These are phyloP conservation scores for Penicillium frequentans DNA, from an alignment of 2,329 filamentous ascomycete genomes.

Conservation along the genomic window DNA sequence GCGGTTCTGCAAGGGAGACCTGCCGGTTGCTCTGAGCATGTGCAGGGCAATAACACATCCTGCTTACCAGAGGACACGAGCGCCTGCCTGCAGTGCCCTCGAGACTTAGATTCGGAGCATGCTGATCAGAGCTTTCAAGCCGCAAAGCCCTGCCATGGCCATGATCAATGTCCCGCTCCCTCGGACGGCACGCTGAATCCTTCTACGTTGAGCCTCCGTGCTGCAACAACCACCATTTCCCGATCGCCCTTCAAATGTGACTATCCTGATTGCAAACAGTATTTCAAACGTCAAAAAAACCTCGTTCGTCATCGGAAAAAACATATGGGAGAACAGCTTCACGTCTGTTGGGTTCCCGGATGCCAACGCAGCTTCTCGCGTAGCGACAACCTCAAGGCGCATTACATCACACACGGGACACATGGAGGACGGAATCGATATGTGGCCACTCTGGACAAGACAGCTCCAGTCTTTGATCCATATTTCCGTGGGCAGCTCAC, in stretches of 20 bases:
- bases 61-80: background rate
- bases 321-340: background rate
- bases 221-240: background rate
- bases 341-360: background rate
- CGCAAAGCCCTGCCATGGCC: background rate
- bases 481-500: background rate
- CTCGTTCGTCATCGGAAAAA: background rate
- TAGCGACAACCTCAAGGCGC: background rate
- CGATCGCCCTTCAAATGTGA: background rate
- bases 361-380: background rate
- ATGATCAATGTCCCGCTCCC: background rate
- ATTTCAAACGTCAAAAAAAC: too few species aligned
- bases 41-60: background rate
- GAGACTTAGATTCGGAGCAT: background rate
- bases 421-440: background rate
- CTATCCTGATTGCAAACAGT: background rate
- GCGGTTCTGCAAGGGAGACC: background rate
- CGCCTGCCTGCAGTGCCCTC: background rate
- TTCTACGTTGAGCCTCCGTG: background rate
- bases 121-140: background rate
- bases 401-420: conserved; percentile 1
- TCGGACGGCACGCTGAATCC: background rate
- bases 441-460: conserved; percentile 2
- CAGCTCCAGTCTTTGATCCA: background rate
- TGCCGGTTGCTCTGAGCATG: background rate